Conservation (phyloP, 805 yeast genomes). For the Lachancea lanzarotensis region DNA sequence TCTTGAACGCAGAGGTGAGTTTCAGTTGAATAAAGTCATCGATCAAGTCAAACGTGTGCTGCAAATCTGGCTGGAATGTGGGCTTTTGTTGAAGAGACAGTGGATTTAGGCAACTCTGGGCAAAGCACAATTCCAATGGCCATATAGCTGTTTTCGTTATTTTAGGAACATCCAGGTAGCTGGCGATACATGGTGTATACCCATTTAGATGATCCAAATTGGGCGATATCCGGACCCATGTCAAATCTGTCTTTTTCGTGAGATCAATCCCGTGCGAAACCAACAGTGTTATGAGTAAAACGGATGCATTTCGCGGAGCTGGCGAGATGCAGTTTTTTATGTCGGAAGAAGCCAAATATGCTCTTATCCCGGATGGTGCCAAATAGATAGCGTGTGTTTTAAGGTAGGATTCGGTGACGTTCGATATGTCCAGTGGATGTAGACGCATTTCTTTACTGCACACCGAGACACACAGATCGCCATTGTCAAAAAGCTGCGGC, state of each 20-base stretch:
- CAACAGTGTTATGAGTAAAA: slow-evolving; percentile 33
- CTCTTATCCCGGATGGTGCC: slow-evolving; percentile 52
- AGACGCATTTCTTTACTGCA: slow-evolving; percentile 32
- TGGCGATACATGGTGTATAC: slow-evolving; percentile 55
- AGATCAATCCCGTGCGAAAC: slow-evolving; percentile 34
- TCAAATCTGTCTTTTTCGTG: slow-evolving; percentile 23
- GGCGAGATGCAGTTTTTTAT: slow-evolving; percentile 33
- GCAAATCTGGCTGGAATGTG: slow-evolving; percentile 12
- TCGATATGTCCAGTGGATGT: slow-evolving; percentile 28
- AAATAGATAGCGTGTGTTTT: slow-evolving; percentile 39
- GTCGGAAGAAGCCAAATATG: slow-evolving; percentile 35
- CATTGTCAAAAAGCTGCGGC: slow-evolving; percentile 42
- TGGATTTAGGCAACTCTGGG: slow-evolving; percentile 35
- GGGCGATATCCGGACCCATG: slow-evolving; percentile 67
- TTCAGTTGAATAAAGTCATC: slow-evolving; percentile 36
- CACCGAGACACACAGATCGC: slow-evolving; percentile 37
- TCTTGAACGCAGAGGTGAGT: slow-evolving; percentile 35
- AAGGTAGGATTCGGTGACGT: slow-evolving; percentile 19
- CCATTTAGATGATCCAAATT: slow-evolving; percentile 63
- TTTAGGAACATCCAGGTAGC: slow-evolving; percentile 45
- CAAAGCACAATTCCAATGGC: slow-evolving; percentile 63
- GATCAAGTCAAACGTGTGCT: slow-evolving; percentile 34
- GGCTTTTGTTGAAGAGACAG: neutral
- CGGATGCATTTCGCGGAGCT: slow-evolving; percentile 39
- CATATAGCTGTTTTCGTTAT: slow-evolving; percentile 56